Evolutionary conservation across 495 filamentous ascomycete species (phyloP).

Genomic region (Penicillium turbatum): DNA sequence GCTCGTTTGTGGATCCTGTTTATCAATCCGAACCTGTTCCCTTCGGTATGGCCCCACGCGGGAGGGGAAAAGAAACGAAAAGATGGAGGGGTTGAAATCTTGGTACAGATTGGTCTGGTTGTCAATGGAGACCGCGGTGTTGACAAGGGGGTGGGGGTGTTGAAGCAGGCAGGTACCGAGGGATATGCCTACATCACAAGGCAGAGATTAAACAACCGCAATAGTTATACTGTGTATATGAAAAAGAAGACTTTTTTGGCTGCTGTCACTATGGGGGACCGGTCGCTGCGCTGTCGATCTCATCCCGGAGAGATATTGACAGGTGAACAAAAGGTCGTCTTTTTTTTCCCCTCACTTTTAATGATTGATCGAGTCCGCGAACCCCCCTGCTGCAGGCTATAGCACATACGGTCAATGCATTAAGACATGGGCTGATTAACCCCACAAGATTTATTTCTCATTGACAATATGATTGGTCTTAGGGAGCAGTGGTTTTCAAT

Average conservation of each 20-base stretch:
- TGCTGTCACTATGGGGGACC: constrained; percentile 27
- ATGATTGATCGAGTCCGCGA: constrained; percentile 19
- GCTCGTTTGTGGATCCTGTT: constrained; percentile 27
- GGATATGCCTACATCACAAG: neutral
- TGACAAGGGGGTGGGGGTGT: neutral
- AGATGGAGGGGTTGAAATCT: constrained; percentile 3
- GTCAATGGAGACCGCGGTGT: neutral
- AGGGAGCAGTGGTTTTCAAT: constrained; percentile 5
- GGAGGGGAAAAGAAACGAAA: constrained; percentile 8
- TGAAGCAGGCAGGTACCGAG: neutral
- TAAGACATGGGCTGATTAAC: constrained; percentile 23
- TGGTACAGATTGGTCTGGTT: neutral
- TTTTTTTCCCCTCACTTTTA: neutral
- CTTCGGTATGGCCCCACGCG: constrained; percentile 25
- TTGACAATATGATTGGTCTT: constrained; percentile 19
- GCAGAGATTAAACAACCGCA: constrained; percentile 1
- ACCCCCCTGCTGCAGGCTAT: constrained; percentile 14
- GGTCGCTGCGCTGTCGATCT: constrained; percentile 36
- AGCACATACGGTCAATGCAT: constrained; percentile 33
- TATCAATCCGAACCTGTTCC: constrained; percentile 16
- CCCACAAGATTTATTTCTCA: constrained; percentile 13
- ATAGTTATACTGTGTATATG: neutral
- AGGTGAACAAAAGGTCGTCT: constrained; percentile 7
- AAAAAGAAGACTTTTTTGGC: constrained; percentile 13
- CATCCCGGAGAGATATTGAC: constrained; percentile 21